A percentile compares a stretch with the other conserved stretches of the same genome.
phyloP scores from a whole-genome alignment of 2,329 filamentous ascomycete species.

The Aspergillus calidoustus region DNA sequence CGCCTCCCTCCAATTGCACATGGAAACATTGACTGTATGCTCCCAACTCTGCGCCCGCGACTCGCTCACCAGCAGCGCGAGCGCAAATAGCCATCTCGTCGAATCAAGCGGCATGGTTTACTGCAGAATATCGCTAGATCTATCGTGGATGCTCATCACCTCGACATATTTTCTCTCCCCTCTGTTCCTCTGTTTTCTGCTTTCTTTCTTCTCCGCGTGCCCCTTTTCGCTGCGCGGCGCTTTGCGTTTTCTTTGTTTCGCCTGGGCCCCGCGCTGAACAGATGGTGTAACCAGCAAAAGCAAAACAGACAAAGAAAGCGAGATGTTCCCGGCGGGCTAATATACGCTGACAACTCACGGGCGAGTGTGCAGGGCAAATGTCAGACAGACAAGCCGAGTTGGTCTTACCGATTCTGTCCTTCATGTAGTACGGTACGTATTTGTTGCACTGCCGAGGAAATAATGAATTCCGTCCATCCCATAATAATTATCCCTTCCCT shows the following conservation, averaged over 20 bases:
- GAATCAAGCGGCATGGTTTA: background rate
- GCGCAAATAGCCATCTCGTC: background rate
- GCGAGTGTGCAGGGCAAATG: background rate
- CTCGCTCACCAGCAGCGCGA: constrained; percentile 27
- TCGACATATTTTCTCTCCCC: background rate
- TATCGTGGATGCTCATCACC: background rate
- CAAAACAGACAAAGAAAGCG: background rate
- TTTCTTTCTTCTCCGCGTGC: background rate
- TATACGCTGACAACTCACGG: background rate
- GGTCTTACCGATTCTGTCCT: background rate
- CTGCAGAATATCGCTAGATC: background rate
- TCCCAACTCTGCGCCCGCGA: constrained; percentile 45
- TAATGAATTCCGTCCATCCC: no score
- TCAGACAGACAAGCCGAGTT: background rate
- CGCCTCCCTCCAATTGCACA: constrained; percentile 61
- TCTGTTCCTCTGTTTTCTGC: background rate
- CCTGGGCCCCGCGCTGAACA: background rate
- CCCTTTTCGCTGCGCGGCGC: background rate
- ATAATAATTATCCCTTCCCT: background rate
- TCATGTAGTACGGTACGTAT: background rate
- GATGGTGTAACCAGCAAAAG: background rate
- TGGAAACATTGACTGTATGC: constrained; percentile 60
- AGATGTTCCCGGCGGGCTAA: background rate
- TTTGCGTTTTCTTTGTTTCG: background rate
- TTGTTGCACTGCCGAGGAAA: no score